Evolutionary conservation across 768 basidiomycete species (phyloP), one percentile per base, ranked within the genome.

Genomic region (Lactarius trivialis): DNA sequence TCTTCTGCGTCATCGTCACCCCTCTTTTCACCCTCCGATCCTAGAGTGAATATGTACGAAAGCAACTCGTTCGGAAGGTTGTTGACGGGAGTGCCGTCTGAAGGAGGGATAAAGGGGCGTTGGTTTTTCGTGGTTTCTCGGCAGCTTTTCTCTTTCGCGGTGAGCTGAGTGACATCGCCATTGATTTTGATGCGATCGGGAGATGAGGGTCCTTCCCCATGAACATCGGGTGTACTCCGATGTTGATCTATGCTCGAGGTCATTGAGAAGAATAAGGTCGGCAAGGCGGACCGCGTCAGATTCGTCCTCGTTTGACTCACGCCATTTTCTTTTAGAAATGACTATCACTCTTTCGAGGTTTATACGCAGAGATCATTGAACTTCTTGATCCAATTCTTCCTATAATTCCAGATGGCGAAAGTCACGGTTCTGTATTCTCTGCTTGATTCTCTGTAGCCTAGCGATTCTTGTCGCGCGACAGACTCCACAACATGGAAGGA

Each of bases 21-120:
- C 48, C 70, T 72, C 41, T 71, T 68, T 58, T 64, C 71, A 9
- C 61, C 58, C 14, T 34, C 50, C 30, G 58, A 52, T 15, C 69
- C 66, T 32, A 68, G 50, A 7, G 58, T 62, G 64, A 75, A 75
- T 88, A n/a, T n/a, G n/a, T n/a, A n/a, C n/a, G n/a, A n/a, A n/a
- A n/a, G n/a, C n/a, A n/a, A n/a, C n/a, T n/a, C 86, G 56, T 82
- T 78, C 34, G 85, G 85, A 53, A 86, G 76, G 6, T 74, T 68
- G 68, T 80, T 73, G 57, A 84, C 74, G 50, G 67, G 65, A 0
- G 48, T 55, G n/a, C 60, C 50, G 9, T 17, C 39, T 6, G 34
- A 33, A 5, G n/a, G 59, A 7, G 65, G 41, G 48, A 65, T 26
- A 21, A 55, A 36, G 7, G 26, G 52, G 7, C 19, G 14, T 32